A percentile compares a stretch with the other conserved stretches of the same genome.
Conservation (phyloP, 495 filamentous ascomycete genomes). For the Tuber borchii region DNA sequence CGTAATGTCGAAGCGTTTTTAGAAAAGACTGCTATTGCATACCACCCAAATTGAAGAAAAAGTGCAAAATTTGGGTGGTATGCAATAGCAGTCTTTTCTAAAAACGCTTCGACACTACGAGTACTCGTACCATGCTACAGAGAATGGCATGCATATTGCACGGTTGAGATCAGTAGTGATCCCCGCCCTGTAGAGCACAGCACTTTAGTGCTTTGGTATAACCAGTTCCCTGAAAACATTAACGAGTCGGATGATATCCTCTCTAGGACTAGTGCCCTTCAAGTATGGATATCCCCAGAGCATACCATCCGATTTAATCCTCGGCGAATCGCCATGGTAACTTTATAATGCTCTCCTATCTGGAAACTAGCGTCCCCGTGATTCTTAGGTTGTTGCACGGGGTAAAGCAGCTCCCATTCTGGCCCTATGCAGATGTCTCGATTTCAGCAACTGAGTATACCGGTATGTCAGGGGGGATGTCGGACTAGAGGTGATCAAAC, state of each 20-base stretch:
- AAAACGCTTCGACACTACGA: too few species aligned
- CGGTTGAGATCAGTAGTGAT: not conserved
- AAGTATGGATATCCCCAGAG: not conserved
- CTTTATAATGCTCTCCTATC: too few species aligned
- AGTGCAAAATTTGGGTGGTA: too few species aligned
- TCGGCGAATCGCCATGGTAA: too few species aligned
- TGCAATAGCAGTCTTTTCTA: too few species aligned
- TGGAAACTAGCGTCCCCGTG: too few species aligned
- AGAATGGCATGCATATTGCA: not conserved
- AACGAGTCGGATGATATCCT: not conserved
- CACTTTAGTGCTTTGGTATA: not conserved
- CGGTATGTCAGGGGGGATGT: not conserved
- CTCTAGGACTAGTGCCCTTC: not conserved
- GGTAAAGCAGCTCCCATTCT: not conserved
- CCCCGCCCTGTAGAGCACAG: not conserved
- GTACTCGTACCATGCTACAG: not conserved
- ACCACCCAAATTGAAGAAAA: too few species aligned
- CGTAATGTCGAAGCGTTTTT: too few species aligned
- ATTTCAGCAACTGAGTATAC: not conserved
- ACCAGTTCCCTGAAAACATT: not conserved
- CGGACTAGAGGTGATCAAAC: not conserved
- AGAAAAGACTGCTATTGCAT: too few species aligned
- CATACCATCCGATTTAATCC: too few species aligned
- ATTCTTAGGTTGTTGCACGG: not conserved
- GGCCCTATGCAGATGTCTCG: not conserved